Evolutionary conservation across 768 basidiomycete genomes (phyloP).

Genomic region (Leucocoprinus birnbaumii): DNA sequence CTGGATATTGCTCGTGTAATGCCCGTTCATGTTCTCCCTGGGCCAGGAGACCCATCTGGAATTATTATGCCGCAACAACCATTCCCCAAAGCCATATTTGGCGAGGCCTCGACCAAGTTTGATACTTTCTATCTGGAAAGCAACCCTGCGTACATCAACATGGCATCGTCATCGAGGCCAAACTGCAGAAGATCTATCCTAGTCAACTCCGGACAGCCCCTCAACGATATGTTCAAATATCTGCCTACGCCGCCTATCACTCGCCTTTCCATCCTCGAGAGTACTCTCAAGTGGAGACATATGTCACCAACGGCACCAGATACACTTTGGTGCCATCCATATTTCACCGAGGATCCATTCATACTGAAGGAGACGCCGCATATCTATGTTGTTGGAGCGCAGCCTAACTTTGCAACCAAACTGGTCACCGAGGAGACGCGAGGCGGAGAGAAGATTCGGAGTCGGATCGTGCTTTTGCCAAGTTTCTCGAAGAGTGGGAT

Average conservation of each 20-base stretch:
- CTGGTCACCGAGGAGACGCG: constrained; percentile 43
- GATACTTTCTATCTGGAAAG: constrained; percentile 75
- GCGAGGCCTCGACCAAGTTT: constrained; percentile 48
- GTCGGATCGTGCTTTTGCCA: constrained; percentile 80
- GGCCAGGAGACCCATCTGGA: constrained; percentile 84
- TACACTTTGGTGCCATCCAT: constrained; percentile 98
- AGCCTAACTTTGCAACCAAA: constrained; percentile 77
- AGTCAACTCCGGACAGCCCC: constrained; percentile 87
- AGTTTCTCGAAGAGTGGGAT: constrained; percentile 75
- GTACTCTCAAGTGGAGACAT: constrained; percentile 90
- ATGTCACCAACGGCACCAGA: constrained; percentile 99
- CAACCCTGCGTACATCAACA: constrained; percentile 83
- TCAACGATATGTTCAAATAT: constrained; percentile 97
- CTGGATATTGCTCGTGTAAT: constrained; percentile 73
- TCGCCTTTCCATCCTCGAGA: constrained; percentile 69
- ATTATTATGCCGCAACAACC: constrained; percentile 91
- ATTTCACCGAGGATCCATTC: constrained; percentile 85
- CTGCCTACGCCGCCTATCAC: constrained; percentile 68
- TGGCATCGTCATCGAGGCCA: constrained; percentile 44
- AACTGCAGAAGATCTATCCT: constrained; percentile 54
- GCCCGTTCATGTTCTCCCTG: constrained; percentile 87
- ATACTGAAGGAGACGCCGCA: constrained; percentile 83
- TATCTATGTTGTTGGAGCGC: constrained; percentile 90
- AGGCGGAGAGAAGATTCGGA: constrained; percentile 33
- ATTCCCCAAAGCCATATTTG: constrained; percentile 90